Base-by-base conservation (phyloP, 2,329 filamentous ascomycete genomes). In the Hypoxylon sp. region DNA sequence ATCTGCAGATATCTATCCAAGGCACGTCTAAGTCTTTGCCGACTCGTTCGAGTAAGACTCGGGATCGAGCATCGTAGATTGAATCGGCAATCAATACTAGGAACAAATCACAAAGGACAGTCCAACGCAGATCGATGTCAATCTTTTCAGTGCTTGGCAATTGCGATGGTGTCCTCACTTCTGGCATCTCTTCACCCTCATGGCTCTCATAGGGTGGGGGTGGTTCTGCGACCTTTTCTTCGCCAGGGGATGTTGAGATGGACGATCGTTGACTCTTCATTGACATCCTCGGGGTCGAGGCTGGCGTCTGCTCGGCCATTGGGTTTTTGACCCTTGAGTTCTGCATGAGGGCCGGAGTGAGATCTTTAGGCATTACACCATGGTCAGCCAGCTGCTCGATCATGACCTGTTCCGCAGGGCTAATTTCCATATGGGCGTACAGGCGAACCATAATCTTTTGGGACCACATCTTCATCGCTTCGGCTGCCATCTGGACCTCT, bases 401-500 rank as follows among this genome's bases (percentile, higher is more conserved):
- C 96, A 99, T 99, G 79, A 99, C 85, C 82, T 99, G 96, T 80
- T 99, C 96, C 13, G 88, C 90, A 21, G 91, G 84, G 75, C 90
- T 94, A 75, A 99, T 97, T 66, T 99, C 96, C 96, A 99, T 99
- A 80, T 99, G 96, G 11, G 89, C 84, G 79, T 98, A 99, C 11
- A 99, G 79, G 23, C 95, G 89, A 66, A 98, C 89, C 94, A 99
- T 99, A 87, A 97, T 97, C 82, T 97, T 97, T 79, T 99, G 96
- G 62, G 92, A 90, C 95, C 95, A 99, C 92, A 98, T 98, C 79
- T 91, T 91, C 82, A 93, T 91, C 36, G 90, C 88, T 79, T 98
- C 96, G 10, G 89, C 82, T 0, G 92, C 88, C 67, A 91, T 82
- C 30, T 87, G 85, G 10, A 94, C 78, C 46, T 89, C 83, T 78